Base-by-base conservation (phyloP, 108 stramenopile genomes). In the Cyclostephanos tholiformis region DNA sequence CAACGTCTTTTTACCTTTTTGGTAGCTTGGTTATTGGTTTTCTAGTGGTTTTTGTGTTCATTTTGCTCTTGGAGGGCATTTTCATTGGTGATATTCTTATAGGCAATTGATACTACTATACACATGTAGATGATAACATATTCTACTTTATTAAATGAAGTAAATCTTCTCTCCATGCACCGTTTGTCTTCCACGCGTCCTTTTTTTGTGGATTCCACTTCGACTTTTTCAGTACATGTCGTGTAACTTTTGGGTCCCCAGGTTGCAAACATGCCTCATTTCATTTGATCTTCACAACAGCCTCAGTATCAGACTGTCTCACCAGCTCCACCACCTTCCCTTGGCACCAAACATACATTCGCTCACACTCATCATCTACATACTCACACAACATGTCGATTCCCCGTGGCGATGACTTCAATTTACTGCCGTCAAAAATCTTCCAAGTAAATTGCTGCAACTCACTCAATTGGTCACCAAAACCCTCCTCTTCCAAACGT, bases 301-400 rank as follows among this genome's bases (percentile, higher is more conserved):
- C 29, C 13, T 35, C 35, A 17, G 41, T 65, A 26, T 46, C 46
- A 26, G 64, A 13, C 23, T 46, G 20, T 46, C 26, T 65, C 23
- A 65, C 44, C 39, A 65, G 39, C 26, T 43, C 64, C 41, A 43
- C 26, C 23, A 65, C 64, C 19, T 43, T 65, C 19, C 64, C 64
- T 46, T 65, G 64, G 26, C 39, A 39, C 64, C 64, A 65, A 36
- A 46, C 46, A 26, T 46, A 46, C 22, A n/a, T 43, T 46, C 19
- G 17, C 17, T 23, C 44, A 20, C 41, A 41, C 25, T 43, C 64
- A 7, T 43, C 22, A 26, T 65, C 64, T 6, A 9, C 26, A 65
- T 46, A 65, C 41, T 46, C 44, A 25, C 41, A 65, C 26, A 65
- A 23, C 25, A 65, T 65, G 23, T 65, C 46, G 26, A 65, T 65